Base-by-base conservation (phyloP, 2,329 filamentous ascomycete genomes). In the Sphaerulina musiva region DNA sequence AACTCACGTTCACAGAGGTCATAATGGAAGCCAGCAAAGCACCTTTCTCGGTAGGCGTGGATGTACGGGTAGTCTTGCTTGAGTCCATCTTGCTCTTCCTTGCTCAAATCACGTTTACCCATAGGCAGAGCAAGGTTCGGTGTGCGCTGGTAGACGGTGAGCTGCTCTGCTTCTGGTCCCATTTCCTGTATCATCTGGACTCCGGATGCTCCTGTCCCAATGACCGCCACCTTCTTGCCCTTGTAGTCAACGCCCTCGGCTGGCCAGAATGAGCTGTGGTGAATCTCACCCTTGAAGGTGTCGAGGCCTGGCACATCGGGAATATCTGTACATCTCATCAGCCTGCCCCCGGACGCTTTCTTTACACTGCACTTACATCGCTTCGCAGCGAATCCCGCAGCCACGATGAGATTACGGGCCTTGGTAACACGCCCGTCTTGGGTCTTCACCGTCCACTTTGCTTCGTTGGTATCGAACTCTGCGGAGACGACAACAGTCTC, bases 81-180 rank as follows among this genome's bases (percentile, higher is more conserved):
- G 12, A 69, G 64, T 1, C 63, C 62, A 23, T 79, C 69, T 61
- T 85, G 79, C 56, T 82, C 77, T 53, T 77, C 72, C 9, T 66
- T 69, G 0, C 74, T 76, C 29, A 84, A 69, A 0, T 69, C 40
- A 2, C 72, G 69, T 54, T 78, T 75, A 2, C 76, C 73, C 80
- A 87, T 84, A 0, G 83, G 82, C 0, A 86, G 62, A 0, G 80
- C 81, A 6, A 84, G 71, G 55, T 86, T 87, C 0, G 84, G 84
- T 1, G 82, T 86, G 3, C 84, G 77, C 62, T 86, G 82, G 66
- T 86, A 85, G 36, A 87, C 80, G 2, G 71, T 75, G 1, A 87
- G 59, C 1, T 77, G 55, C 20, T 55, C 61, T 3, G 62, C 61
- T 52, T 36, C 65, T 68, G 5, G 72, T 1, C 76, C 79, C 67